Percentiles rank a stretch among this genome's conserved stretches.
Conservation (phyloP, 495 filamentous ascomycete genomes). For the Tuber melanosporum region DNA sequence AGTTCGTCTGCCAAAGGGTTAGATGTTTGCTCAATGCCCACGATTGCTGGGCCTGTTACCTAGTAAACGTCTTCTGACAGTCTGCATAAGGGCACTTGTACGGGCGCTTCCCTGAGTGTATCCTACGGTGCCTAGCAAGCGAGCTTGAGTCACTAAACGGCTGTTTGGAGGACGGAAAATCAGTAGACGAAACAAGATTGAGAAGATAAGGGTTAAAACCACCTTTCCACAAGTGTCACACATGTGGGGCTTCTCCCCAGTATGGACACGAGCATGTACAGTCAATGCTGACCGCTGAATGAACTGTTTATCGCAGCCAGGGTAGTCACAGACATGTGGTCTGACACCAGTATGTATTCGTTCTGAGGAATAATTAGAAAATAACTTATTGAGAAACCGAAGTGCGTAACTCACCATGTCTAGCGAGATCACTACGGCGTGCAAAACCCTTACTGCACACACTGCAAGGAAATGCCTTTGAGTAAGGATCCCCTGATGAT, state of each 20-base stretch:
- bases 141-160: conserved; percentile 99
- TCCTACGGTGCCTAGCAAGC: conserved; percentile 83
- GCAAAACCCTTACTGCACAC: conserved; percentile 91
- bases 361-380: conserved; percentile 52
- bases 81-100: conserved; percentile 98
- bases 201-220: conserved; percentile 33
- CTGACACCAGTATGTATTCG: conserved; percentile 89
- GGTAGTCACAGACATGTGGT: conserved; percentile 87
- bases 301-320: conserved; percentile 88
- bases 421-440: conserved; percentile 83
- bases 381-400: conserved; percentile 7
- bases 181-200: conserved; percentile 25
- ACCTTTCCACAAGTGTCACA: conserved; percentile 97
- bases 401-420: conserved; percentile 66
- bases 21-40: conserved; percentile 7
- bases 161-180: conserved; percentile 47
- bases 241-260: conserved; percentile 96
- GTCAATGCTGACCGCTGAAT: conserved; percentile 97
- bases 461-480: conserved; percentile 85
- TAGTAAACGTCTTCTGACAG: conserved; percentile 96
- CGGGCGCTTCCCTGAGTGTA: conserved; percentile 90
- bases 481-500: conserved; percentile 49
- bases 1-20: conserved; percentile 56
- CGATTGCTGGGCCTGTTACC: conserved; percentile 21
- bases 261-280: conserved; percentile 90